A percentile compares a stretch with the other conserved stretches of the same genome.
These are phyloP conservation scores for Podosphaera fusca DNA, from an alignment of 2,329 filamentous ascomycete species.

Conservation along the genomic window DNA sequence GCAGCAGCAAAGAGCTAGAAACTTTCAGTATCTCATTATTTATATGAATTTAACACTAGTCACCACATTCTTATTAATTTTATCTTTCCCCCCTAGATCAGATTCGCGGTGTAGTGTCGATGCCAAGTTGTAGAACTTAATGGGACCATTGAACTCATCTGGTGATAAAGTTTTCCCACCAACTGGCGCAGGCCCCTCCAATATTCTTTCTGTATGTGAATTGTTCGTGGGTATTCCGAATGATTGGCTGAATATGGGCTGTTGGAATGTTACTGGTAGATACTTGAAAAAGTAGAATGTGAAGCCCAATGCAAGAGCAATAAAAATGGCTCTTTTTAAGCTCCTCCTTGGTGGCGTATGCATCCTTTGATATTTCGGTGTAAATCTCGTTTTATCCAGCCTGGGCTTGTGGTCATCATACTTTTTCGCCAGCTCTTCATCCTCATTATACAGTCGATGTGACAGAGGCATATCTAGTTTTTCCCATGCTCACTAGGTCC, in stretches of 20 bases:
- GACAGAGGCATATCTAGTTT: conserved; percentile 17
- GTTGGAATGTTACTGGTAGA: conserved; percentile 28
- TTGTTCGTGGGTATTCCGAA: not conserved
- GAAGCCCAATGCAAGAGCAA: conserved; percentile 23
- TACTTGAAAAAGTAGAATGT: conserved; percentile 43
- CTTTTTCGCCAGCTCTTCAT: conserved; percentile 42
- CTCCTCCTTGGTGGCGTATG: conserved; percentile 29
- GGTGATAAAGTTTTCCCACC: conserved; percentile 2
- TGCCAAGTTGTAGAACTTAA: conserved; percentile 44
- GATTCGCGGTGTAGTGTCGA: conserved; percentile 36
- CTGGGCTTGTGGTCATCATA: conserved; percentile 33
- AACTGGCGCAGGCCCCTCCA: not conserved
- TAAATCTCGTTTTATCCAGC: conserved; percentile 9
- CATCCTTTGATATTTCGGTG: conserved; percentile 14
- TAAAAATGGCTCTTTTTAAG: conserved; percentile 28
- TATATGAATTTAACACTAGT: conserved; percentile 4
- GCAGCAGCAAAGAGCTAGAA: conserved; percentile 47
- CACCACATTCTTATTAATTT: conserved; percentile 46
- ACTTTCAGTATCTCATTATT: conserved; percentile 3
- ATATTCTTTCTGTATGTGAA: not conserved
- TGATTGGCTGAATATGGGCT: conserved; percentile 6
- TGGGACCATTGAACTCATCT: conserved; percentile 40
- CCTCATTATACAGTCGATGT: conserved; percentile 23
- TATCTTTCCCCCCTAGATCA: conserved; percentile 26
- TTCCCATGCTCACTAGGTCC: conserved; percentile 7